Evolutionary conservation across 2,329 filamentous ascomycete genomes (phyloP), one percentile per base, ranked within the genome.

Genomic region (Fusarium torulosum): DNA sequence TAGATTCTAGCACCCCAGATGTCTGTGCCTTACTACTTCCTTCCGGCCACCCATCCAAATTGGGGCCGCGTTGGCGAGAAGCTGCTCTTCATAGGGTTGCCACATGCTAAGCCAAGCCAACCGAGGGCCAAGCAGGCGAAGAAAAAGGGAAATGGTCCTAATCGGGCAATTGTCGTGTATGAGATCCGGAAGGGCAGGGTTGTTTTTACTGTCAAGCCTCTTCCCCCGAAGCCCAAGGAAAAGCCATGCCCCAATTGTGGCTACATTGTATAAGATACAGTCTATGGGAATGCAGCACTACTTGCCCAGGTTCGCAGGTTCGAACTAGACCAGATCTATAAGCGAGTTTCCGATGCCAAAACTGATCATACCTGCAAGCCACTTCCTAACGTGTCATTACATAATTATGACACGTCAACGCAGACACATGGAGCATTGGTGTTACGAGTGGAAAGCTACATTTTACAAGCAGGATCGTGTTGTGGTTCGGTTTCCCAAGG

Each of bases 81-180:
- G n/a, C 17, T 67, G n/a, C 53, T 66, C 14, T 63, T 67, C 19
- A 66, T 66, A 52, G 63, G 63, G 13, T 19, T 66, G 4, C 57
- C 63, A 2, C 45, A 50, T 6, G 40, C 53, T 33, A 66, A 42
- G 29, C 35, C 33, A 10, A 44, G 27, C 7, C 49, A 38, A 23
- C 40, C 44, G 17, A 57, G n/a, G 27, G 21, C 38, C 29, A 64
- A 52, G 13, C 37, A 38, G n/a, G 52, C 37, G 25, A 62, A 49
- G 23, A 66, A 56, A 31, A 66, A 52, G 29, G 5, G n/a, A 2
- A n/a, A 31, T 6, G 37, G 25, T 21, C 40, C 43, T 9, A 21
- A 15, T 20, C 46, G 41, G 14, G 21, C 57, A 15, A 10, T 50
- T 3, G 25, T 66, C 37, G 40, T 25, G 11, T 66, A 62, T 21